phyloP scores from a whole-genome alignment of 2,329 filamentous ascomycete species.

The Monilinia fructicola region DNA sequence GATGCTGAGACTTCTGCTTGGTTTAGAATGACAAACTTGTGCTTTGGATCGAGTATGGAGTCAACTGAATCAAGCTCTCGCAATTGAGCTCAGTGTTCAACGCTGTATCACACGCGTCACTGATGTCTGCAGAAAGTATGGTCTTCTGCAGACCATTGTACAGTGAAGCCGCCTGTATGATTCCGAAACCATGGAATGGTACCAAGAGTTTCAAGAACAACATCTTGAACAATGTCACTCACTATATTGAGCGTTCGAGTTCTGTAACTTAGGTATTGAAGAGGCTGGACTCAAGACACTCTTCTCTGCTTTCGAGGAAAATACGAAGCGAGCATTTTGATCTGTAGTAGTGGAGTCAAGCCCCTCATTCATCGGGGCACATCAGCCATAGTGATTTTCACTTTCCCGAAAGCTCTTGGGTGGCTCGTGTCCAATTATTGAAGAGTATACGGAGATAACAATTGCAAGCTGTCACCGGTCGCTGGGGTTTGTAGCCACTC shows the following conservation, averaged over 20 bases:
- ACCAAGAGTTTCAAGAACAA: background rate
- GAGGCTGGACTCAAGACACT: background rate
- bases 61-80: constrained; percentile 2
- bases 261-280: background rate
- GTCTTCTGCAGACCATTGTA: background rate
- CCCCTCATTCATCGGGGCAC: too few relatives aligned
- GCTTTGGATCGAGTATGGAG: background rate
- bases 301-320: background rate
- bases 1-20: constrained; percentile 1
- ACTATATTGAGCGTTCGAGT: background rate
- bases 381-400: too few relatives aligned
- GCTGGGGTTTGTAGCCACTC: too few relatives aligned
- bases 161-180: background rate
- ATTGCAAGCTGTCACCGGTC: too few relatives aligned
- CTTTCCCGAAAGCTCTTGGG: too few relatives aligned
- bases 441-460: too few relatives aligned
- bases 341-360: too few relatives aligned
- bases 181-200: constrained; percentile 4
- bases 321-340: background rate
- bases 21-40: background rate
- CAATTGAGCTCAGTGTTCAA: constrained; percentile 3
- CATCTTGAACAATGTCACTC: background rate
- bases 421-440: too few relatives aligned
- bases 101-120: background rate
- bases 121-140: constrained; percentile 1